Evolutionary conservation across 352 stramenopile species (phyloP), one percentile per base, ranked within the genome.

Genomic region (Globisporangium heterothallicum): DNA sequence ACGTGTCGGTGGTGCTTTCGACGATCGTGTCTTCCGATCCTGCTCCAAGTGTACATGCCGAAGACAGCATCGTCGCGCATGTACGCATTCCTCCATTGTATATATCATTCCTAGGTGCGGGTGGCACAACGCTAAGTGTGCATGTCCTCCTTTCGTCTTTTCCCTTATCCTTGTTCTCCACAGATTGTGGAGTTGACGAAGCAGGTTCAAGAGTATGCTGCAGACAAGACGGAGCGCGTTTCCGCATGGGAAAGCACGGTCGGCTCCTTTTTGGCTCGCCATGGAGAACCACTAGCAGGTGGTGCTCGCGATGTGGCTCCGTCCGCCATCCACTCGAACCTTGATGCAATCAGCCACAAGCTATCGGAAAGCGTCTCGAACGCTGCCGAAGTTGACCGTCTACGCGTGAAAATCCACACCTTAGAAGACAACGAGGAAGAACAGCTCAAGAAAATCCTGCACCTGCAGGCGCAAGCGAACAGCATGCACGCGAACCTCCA

Each of bases 381-480:
- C 6, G 49, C 34, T 14, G 26, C 30, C 0, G 59, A 63, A 26
- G 21, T 50, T 1, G 18, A 30, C 21, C 58, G 48, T 0, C 4
- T 56, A 16, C 63, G 50, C 4, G 35, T 29, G 4, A 62, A 62
- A 30, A 35, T 71, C 2, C 45, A 61, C 13, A 21, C 22, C 2
- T 8, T 56, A 1, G 55, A 64, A 32, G 51, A 63, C 19, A 53
- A 59, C 16, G 61, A 64, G 7, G 63, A 68, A 14, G 34, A 43
- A 34, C 63, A 71, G 42, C 26, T 68, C 12, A 71, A 68, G 56
- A 62, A 64, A n/a, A 53, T 56, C 0, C 13, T 71, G 13, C 59
- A 68, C 14, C 48, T 71, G 19, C 63, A 71, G 36, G 63, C 63
- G 1, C 63, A 71, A 35, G 45, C 65, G 41, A 61, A 48, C 35